Evolutionary conservation across 139 green algal genomes (phyloP), one percentile per base, ranked within the genome.

Genomic region (Asterochloris erici): DNA sequence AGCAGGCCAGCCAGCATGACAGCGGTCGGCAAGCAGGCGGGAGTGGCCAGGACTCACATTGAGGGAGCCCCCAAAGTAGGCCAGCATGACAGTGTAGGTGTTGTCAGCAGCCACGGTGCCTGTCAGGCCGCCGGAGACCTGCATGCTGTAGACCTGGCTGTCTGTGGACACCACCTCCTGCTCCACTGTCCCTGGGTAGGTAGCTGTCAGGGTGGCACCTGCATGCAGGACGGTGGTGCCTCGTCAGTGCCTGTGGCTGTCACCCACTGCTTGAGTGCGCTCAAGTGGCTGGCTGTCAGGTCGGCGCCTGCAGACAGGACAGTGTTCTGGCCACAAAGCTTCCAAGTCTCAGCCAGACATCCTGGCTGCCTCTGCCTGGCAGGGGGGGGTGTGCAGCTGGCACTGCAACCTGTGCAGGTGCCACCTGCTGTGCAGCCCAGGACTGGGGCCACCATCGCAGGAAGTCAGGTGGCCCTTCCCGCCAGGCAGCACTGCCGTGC

Each of bases 191-290:
- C 47, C 63, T 47, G 12, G 38, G 63, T 81, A 81, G 63, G 26
- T 64, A 17, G 81, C 73, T 19, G 81, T 84, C 73, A 84, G 74
- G 63, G 73, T 68, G 24, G 81, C 81, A 76, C 81, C 81, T 84
- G 81, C 61, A 73, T 4, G 74, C 27, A 79, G 29, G 17, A 63
- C 26, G 13, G 29, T 21, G 27, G 38, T 54, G 38, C 38, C 38
- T 54, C 38, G 4, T 10, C 38, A 54, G 6, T 54, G 38, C 6
- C 38, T 54, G 38, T 6, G 38, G 38, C 38, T 54, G 6, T 10
- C 38, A 54, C 38, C 38, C 6, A 54, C 28, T 29, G 63, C 77
- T 73, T 60, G 12, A 54, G 11, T 21, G 60, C 21, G 19, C 27
- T 21, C 14, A 19, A 23, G 60, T 73, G 60, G 77, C n/a, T 71